A percentile compares a stretch with the other conserved stretches of the same genome.
Conservation (phyloP, 192 early-diverging fungal genomes). For the Linnemannia exigua region DNA sequence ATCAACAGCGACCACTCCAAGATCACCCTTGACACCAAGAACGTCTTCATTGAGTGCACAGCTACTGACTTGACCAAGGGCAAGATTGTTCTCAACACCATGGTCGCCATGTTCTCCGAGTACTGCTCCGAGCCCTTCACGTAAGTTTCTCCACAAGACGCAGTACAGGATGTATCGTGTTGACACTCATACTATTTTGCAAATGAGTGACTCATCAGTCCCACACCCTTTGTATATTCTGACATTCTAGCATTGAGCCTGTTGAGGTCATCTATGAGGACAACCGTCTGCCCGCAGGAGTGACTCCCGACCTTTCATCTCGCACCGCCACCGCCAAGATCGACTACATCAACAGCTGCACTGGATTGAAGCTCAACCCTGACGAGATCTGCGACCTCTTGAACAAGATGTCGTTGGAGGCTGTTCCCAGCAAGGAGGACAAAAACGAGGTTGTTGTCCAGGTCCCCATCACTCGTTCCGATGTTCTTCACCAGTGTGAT, state of each 20-base stretch:
- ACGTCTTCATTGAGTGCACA: conserved; percentile 98
- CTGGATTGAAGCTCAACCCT: conserved; percentile 78
- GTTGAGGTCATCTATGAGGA: conserved; percentile 93
- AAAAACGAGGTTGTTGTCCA: conserved; percentile 76
- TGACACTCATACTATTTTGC: neutral
- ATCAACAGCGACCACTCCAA: conserved; percentile 99
- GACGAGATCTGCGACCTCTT: conserved; percentile 83
- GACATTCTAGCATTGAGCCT: conserved; percentile 81
- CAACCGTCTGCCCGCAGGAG: conserved; percentile 62
- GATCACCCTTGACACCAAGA: conserved; percentile 93
- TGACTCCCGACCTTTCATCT: conserved; percentile 82
- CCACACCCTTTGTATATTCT: neutral
- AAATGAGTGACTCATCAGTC: neutral
- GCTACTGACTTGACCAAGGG: conserved; percentile 97
- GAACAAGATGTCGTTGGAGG: conserved; percentile 90
- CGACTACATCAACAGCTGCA: conserved; percentile 91
- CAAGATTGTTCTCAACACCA: conserved; percentile 92
- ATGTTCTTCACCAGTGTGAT: conserved; percentile 97
- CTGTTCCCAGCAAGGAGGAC: conserved; percentile 64
- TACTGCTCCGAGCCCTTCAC: conserved; percentile 94
- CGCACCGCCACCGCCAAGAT: conserved; percentile 80
- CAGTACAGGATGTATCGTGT: neutral
- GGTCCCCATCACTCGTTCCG: conserved; percentile 91
- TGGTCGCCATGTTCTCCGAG: conserved; percentile 96
- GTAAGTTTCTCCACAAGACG: conserved; percentile 61